Conservation (phyloP, 805 yeast species). For the Hyphopichia homilentoma region DNA sequence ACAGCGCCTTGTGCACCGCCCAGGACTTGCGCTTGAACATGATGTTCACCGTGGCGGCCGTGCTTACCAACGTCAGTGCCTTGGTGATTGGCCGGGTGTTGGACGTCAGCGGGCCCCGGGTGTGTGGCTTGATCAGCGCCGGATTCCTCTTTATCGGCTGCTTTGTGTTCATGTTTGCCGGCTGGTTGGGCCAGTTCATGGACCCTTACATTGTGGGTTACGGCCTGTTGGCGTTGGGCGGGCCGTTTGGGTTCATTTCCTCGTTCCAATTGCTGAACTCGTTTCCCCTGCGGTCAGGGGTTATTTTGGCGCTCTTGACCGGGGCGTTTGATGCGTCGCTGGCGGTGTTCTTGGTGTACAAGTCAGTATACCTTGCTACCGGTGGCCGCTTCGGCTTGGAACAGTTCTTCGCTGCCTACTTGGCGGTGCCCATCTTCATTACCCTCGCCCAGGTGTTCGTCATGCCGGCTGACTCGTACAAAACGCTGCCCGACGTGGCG, state of each 20-base stretch:
- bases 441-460: constrained; percentile 40
- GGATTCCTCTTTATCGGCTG: constrained; percentile 44
- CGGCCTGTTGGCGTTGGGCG: constrained; percentile 52
- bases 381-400: constrained; percentile 34
- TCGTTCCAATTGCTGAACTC: constrained; percentile 56
- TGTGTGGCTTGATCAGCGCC: constrained; percentile 53
- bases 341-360: constrained; percentile 67
- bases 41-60: constrained; percentile 60
- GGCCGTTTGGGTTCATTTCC: constrained; percentile 55
- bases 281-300: constrained; percentile 51
- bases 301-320: constrained; percentile 55
- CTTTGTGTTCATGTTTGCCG: constrained; percentile 42
- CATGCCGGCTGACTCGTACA: constrained; percentile 51
- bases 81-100: constrained; percentile 46
- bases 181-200: constrained; percentile 19
- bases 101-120: constrained; percentile 50
- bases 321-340: constrained; percentile 95
- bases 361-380: constrained; percentile 32
- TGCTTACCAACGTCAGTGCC: constrained; percentile 52
- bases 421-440: constrained; percentile 48
- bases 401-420: constrained; percentile 44
- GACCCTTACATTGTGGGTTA: constrained; percentile 55
- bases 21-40: constrained; percentile 54
- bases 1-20: constrained; percentile 42
- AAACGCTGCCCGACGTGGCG: constrained; percentile 30